Evolutionary conservation across 345 rosid genomes (phyloP).

Genomic region (Salix arbutifolia): DNA sequence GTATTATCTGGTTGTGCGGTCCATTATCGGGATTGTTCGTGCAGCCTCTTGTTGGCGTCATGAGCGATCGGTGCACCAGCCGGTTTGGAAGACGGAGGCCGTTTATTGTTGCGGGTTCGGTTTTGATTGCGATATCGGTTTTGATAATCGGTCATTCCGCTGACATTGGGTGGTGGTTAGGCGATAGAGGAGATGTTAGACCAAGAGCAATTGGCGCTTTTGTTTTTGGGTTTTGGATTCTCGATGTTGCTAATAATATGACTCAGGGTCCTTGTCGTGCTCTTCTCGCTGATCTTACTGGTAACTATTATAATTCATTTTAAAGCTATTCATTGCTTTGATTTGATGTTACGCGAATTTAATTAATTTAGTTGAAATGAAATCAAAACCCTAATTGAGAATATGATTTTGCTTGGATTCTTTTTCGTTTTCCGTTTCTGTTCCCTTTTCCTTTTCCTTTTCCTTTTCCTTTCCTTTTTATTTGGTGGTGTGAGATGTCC

Average conservation of each 20-base stretch:
- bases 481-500: background rate
- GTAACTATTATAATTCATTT: conserved; percentile 26
- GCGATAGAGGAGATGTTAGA: conserved; percentile 50
- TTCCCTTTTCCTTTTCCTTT: background rate
- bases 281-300: conserved; percentile 92
- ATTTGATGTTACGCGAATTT: background rate
- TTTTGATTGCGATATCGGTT: conserved; percentile 54
- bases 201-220: conserved; percentile 77
- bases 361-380: background rate
- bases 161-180: conserved; percentile 82
- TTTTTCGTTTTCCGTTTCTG: background rate
- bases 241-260: conserved; percentile 85
- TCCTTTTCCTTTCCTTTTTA: too few relatives aligned
- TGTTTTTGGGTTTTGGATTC: conserved; percentile 88
- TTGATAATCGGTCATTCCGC: conserved; percentile 75
- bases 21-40: conserved; percentile 88
- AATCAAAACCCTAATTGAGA: background rate
- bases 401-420: background rate
- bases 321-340: too few relatives aligned
- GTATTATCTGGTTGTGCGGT: conserved; percentile 95
- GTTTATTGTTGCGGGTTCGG: conserved; percentile 62
- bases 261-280: conserved; percentile 98
- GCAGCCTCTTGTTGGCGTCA: conserved; percentile 87
- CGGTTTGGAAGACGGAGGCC: conserved; percentile 91
- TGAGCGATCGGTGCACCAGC: conserved; percentile 84